Conservation (phyloP, 1,284 basidiomycete species). For the Apiotrichum laibachii region DNA sequence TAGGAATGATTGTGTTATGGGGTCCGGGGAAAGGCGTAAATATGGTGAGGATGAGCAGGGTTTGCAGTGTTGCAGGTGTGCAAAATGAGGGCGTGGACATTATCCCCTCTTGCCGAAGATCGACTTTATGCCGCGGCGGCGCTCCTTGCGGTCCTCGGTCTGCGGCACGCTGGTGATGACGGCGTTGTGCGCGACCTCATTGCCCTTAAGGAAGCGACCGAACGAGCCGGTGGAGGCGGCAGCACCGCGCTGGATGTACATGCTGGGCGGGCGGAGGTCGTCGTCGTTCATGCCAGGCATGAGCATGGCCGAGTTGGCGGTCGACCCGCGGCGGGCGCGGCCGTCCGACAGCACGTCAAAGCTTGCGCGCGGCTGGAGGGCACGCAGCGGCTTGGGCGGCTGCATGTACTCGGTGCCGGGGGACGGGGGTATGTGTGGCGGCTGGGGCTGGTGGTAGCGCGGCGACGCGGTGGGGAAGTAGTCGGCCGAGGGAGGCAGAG, state of each 20-base stretch:
- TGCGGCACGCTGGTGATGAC: conserved; percentile 11
- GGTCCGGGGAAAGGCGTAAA: too few species aligned
- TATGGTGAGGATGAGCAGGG: too few species aligned
- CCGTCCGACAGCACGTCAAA: conserved; percentile 17
- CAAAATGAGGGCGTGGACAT: background rate
- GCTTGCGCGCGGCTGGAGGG: conserved; percentile 23
- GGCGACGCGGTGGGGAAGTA: conserved; percentile 25
- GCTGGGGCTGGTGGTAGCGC: conserved; percentile 15
- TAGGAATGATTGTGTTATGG: too few species aligned
- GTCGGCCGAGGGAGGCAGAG: conserved; percentile 16
- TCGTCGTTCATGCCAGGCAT: conserved; percentile 6
- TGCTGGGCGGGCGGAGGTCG: conserved; percentile 18
- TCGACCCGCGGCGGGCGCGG: conserved; percentile 14
- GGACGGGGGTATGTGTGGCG: background rate
- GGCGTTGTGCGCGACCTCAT: conserved; percentile 1
- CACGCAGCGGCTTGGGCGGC: conserved; percentile 5
- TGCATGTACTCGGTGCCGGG: background rate
- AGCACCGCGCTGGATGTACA: conserved; percentile 31
- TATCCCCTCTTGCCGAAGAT: conserved; percentile 17
- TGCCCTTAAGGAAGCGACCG: conserved; percentile 19
- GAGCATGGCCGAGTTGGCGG: conserved; percentile 10
- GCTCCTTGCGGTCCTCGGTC: conserved; percentile 20
- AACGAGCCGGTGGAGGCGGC: conserved; percentile 28
- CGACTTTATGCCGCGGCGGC: conserved; percentile 22
- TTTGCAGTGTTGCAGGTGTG: background rate